Evolutionary conservation across 768 basidiomycete genomes (phyloP).

Genomic region (Tubosaeta sp.): DNA sequence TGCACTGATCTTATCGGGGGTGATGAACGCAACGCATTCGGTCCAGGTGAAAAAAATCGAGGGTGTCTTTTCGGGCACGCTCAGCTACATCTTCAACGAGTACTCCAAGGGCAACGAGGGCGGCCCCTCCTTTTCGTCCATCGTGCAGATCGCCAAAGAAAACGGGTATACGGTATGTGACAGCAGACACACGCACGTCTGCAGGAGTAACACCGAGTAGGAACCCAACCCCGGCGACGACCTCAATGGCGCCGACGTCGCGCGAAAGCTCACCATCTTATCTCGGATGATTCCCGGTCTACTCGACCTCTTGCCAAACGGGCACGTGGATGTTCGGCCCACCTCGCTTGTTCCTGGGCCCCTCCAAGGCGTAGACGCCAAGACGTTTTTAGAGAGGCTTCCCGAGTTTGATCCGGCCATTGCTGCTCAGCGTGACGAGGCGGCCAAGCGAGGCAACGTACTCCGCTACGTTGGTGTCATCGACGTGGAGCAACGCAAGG

Average conservation of each 20-base stretch:
- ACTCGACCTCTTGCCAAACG: slow-evolving; percentile 58
- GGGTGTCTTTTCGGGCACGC: slow-evolving; percentile 95
- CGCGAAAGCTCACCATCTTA: slow-evolving; percentile 94
- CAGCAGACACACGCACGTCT: not conserved
- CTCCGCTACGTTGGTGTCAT: slow-evolving; percentile 93
- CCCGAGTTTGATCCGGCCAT: slow-evolving; percentile 82
- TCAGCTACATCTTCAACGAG: slow-evolving; percentile 99
- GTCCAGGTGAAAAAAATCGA: slow-evolving; percentile 81
- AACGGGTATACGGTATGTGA: slow-evolving; percentile 86
- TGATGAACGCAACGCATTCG: not conserved
- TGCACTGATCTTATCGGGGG: not conserved
- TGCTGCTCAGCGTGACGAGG: slow-evolving; percentile 69
- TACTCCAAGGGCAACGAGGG: slow-evolving; percentile 65
- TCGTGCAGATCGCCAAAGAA: slow-evolving; percentile 83
- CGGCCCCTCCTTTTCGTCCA: slow-evolving; percentile 79
- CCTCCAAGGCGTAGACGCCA: slow-evolving; percentile 68
- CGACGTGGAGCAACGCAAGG: slow-evolving; percentile 59
- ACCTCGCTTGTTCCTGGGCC: slow-evolving; percentile 80
- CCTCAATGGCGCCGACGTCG: slow-evolving; percentile 94
- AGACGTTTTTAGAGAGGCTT: slow-evolving; percentile 77
- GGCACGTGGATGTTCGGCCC: slow-evolving; percentile 78
- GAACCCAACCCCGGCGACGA: slow-evolving; percentile 98
- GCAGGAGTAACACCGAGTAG: slow-evolving; percentile 41
- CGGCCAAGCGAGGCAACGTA: slow-evolving; percentile 76
- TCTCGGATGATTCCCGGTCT: slow-evolving; percentile 65